Evolutionary conservation across 768 basidiomycete genomes (phyloP).

Genomic region (Amanita pseudoporphyria): DNA sequence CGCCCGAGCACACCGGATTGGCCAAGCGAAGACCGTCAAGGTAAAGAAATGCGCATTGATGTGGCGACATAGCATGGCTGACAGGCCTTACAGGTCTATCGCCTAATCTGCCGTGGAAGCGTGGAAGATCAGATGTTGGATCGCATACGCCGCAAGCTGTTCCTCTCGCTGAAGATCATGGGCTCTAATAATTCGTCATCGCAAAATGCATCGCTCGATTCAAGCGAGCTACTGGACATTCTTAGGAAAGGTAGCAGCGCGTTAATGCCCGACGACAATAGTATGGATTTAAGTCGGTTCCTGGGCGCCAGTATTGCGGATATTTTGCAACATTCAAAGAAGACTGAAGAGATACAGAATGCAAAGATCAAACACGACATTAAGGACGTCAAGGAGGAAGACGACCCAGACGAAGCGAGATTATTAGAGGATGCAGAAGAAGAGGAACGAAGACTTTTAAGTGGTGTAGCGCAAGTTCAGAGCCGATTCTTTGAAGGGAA

Average conservation of each 20-base stretch:
- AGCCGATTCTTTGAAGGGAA: conserved; percentile 51
- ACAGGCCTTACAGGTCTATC: conserved; percentile 40
- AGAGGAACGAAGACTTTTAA: conserved; percentile 40
- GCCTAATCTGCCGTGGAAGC: conserved; percentile 56
- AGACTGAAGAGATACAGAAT: conserved; percentile 31
- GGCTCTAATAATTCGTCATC: conserved; percentile 23
- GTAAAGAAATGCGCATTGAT: conserved; percentile 18
- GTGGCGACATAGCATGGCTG: background rate
- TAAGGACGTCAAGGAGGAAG: conserved; percentile 10
- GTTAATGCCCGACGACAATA: conserved; percentile 26
- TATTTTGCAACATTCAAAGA: conserved; percentile 36
- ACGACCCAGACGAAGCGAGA: conserved; percentile 12
- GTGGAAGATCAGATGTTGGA: conserved; percentile 76
- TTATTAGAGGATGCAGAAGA: conserved; percentile 37
- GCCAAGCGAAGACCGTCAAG: conserved; percentile 64
- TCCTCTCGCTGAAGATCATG: conserved; percentile 57
- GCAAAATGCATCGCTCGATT: conserved; percentile 23
- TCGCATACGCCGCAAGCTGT: conserved; percentile 61
- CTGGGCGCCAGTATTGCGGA: conserved; percentile 31
- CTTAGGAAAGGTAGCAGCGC: conserved; percentile 51
- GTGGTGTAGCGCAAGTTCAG: conserved; percentile 49
- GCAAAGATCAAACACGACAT: conserved; percentile 35
- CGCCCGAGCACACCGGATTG: conserved; percentile 76
- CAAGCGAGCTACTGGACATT: conserved; percentile 42
- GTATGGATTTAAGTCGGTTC: conserved; percentile 34